Evolutionary conservation across 2,329 filamentous ascomycete genomes (phyloP).

Genomic region (Cladosporium colombiae): DNA sequence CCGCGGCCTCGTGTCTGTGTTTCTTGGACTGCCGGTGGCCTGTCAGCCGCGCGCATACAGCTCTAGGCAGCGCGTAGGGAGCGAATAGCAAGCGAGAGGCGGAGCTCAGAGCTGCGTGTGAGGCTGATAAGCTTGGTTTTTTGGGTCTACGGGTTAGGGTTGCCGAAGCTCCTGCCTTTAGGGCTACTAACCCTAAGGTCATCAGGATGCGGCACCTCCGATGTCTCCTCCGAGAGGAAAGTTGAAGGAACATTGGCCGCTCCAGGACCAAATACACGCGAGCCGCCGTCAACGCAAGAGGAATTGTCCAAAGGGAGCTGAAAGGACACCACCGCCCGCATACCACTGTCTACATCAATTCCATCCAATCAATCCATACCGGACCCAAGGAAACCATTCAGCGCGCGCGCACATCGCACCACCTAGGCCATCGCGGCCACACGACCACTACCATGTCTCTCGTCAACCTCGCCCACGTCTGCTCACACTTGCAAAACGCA

Average conservation of each 20-base stretch:
- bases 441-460: slow-evolving; percentile 62
- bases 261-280: background rate
- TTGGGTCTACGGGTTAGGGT: background rate
- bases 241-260: background rate
- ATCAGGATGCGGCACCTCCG: background rate
- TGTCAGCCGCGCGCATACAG: slow-evolving; percentile 20
- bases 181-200: background rate
- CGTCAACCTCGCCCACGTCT: slow-evolving; percentile 74
- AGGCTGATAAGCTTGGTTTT: background rate
- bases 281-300: background rate
- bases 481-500: slow-evolving; percentile 89
- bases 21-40: background rate
- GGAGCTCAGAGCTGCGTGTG: background rate
- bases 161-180: background rate
- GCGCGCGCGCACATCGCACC: slow-evolving; percentile 5
- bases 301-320: background rate
- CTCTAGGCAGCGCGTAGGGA: slow-evolving; percentile 16
- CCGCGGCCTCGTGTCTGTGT: background rate
- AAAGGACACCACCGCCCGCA: background rate
- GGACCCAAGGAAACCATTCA: background rate
- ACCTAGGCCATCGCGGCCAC: slow-evolving; percentile 21
- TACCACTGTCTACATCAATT: background rate
- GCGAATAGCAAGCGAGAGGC: slow-evolving; percentile 12
- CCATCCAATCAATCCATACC: background rate
- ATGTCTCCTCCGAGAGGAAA: slow-evolving; percentile 17